A percentile compares a stretch with the other conserved stretches of the same genome.
These are phyloP conservation scores for Posidonia australis DNA, from an alignment of 106 monocot species.

Conservation along the genomic window DNA sequence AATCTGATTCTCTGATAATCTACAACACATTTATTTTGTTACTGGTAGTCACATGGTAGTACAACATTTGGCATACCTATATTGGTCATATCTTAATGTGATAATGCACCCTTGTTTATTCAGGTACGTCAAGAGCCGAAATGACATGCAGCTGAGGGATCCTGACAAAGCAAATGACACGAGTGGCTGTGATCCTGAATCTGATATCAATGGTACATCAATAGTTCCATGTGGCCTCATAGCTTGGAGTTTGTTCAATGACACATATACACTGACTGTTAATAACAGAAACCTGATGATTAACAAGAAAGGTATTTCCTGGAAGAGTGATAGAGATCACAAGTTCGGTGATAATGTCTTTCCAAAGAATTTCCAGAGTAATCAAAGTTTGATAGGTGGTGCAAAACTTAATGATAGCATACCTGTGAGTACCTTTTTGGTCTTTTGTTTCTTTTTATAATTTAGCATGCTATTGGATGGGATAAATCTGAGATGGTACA, in stretches of 20 bases:
- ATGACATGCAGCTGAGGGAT: slow-evolving; percentile 62
- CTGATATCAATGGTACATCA: slow-evolving; percentile 24
- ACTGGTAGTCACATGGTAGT: no score
- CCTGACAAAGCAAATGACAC: slow-evolving; percentile 38
- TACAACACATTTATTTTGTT: no score
- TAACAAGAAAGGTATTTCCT: slow-evolving; percentile 75
- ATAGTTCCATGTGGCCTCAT: slow-evolving; percentile 97
- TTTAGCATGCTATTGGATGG: no score
- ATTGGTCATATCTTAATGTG: neutral
- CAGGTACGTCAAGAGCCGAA: slow-evolving; percentile 98
- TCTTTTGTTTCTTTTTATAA: neutral
- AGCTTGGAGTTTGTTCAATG: slow-evolving; percentile 98
- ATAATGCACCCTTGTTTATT: neutral
- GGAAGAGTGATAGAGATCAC: slow-evolving; percentile 93
- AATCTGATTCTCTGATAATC: no score
- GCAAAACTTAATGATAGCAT: slow-evolving; percentile 36
- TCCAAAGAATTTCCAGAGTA: slow-evolving; percentile 83
- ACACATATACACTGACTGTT: slow-evolving; percentile 59
- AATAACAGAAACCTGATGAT: slow-evolving; percentile 29
- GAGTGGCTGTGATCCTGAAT: slow-evolving; percentile 67
- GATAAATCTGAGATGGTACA: no score
- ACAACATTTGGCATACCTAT: neutral
- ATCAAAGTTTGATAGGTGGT: slow-evolving; percentile 52
- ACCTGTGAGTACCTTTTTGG: slow-evolving; percentile 37
- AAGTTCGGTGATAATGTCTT: slow-evolving; percentile 86